Evolutionary conservation across 2,329 filamentous ascomycete genomes (phyloP), one percentile per base, ranked within the genome.

Genomic region (Claviceps sorghi): DNA sequence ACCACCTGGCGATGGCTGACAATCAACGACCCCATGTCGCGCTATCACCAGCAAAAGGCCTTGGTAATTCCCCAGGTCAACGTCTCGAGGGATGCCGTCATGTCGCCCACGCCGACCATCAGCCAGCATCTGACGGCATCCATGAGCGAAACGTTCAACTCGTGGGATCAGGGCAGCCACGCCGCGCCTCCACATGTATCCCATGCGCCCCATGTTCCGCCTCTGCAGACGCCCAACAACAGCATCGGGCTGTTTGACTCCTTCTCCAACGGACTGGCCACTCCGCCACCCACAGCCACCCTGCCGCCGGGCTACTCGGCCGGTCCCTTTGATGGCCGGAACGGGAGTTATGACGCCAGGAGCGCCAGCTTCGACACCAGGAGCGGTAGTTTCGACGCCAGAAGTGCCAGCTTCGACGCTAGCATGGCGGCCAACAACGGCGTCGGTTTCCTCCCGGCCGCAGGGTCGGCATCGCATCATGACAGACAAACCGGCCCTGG

Each of bases 1-100:
- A 79, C 78, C 1, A 75, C 72, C 40, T 83, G 80, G 80, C 71
- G 77, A 26, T 83, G 81, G 69, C 65, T 84, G 53, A 80, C 77
- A 11, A 74, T 79, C 52, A 71, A 80, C 53, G 78, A 81, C 58
- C 77, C 78, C 32, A 74, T 75, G 55, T 79, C 76, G n/a, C 71
- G 75, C 46, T 74, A 77, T 53, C 77, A 81, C 59, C 76, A 79
- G 65, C 71, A 75, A 60, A 67, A 68, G 58, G 68, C 69, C 10
- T 61, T 70, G 21, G 65, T 70, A 22, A 67, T 68, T 51, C 67
- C 67, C 1, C 62, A 63, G 17, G 54, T 61, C 4, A 58, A 58
- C 5, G 60, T 69, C 48, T 60, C 66, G 10, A 56, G 67, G 43
- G 72, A 77, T 52, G 64, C 67, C 41, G 63, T 79, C 65, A 76